Evolutionary conservation across 106 monocot genomes (phyloP).

Genomic region (Dactylorhiza incarnata): DNA sequence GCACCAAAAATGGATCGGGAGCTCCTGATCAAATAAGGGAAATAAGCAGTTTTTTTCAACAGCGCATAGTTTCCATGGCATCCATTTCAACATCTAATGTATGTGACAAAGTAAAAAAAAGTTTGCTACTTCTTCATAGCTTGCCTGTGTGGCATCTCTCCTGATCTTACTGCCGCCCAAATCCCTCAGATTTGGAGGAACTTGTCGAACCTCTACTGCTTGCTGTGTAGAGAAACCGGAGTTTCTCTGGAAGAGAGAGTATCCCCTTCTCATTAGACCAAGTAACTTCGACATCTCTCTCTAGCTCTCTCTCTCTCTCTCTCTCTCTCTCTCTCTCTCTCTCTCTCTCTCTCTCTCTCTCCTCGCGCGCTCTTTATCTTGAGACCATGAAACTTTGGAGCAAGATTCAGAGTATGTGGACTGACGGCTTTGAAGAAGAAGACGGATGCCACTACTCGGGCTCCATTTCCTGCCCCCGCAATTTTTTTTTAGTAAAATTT

Average conservation of each 20-base stretch:
- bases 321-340: background rate
- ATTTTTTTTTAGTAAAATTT: too few species aligned
- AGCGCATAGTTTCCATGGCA: background rate
- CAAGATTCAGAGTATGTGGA: too few species aligned
- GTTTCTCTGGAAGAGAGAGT: constrained; percentile 11
- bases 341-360: too few species aligned
- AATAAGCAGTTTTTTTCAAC: too few species aligned
- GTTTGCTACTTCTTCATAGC: background rate
- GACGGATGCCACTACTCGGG: too few species aligned
- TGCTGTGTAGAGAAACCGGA: constrained; percentile 20
- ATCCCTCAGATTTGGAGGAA: constrained; percentile 19
- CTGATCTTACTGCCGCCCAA: constrained; percentile 31
- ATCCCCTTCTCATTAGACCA: constrained; percentile 16
- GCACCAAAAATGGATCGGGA: background rate
- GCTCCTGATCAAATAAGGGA: too few species aligned
- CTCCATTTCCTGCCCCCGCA: too few species aligned
- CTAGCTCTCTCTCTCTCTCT: constrained; percentile 18
- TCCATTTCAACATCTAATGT: background rate
- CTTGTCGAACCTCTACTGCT: constrained; percentile 6
- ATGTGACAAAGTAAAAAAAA: background rate
- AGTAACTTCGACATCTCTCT: constrained; percentile 27
- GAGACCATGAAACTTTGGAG: too few species aligned
- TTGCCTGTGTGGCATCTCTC: constrained; percentile 38
- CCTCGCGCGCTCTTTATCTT: too few species aligned
- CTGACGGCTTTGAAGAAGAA: too few species aligned